Conservation (phyloP, 2,329 filamentous ascomycete genomes). For the Phyllosticta capitalensis region DNA sequence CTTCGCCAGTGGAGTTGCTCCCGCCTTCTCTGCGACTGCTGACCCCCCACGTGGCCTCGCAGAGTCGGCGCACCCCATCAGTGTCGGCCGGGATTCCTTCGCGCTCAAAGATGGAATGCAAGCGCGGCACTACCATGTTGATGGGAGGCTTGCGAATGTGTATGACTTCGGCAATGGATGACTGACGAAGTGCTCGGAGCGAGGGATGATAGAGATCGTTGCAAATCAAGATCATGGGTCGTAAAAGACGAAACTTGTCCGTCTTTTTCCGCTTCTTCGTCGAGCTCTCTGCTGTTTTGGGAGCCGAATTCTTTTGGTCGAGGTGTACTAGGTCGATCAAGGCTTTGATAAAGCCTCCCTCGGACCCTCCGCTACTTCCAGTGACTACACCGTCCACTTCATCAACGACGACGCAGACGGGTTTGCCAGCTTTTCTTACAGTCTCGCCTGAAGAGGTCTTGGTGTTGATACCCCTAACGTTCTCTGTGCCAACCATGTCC, state of each 20-base stretch:
- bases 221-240: slow-evolving; percentile 88
- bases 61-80: slow-evolving; percentile 77
- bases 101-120: slow-evolving; percentile 77
- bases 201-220: slow-evolving; percentile 95
- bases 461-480: slow-evolving; percentile 63
- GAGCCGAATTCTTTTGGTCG: slow-evolving; percentile 67
- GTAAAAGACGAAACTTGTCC: slow-evolving; percentile 77
- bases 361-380: slow-evolving; percentile 62
- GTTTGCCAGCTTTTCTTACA: slow-evolving; percentile 64
- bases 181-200: slow-evolving; percentile 72
- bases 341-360: slow-evolving; percentile 92
- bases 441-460: slow-evolving; percentile 42
- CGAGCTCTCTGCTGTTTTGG: slow-evolving; percentile 14
- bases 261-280: slow-evolving; percentile 58
- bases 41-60: slow-evolving; percentile 76
- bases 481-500: slow-evolving; percentile 89
- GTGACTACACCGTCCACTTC: slow-evolving; percentile 92
- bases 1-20: slow-evolving; percentile 51
- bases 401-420: slow-evolving; percentile 88
- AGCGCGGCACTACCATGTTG: slow-evolving; percentile 71
- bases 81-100: slow-evolving; percentile 83
- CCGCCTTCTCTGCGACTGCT: slow-evolving; percentile 56
- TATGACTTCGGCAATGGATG: slow-evolving; percentile 79
- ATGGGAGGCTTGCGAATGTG: slow-evolving; percentile 83
- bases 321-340: slow-evolving; percentile 80